Percentiles rank a stretch among this genome's conserved stretches.
Conservation (phyloP, 1,139 yeast species). For the Lodderomyces pseudojiufengensis region DNA sequence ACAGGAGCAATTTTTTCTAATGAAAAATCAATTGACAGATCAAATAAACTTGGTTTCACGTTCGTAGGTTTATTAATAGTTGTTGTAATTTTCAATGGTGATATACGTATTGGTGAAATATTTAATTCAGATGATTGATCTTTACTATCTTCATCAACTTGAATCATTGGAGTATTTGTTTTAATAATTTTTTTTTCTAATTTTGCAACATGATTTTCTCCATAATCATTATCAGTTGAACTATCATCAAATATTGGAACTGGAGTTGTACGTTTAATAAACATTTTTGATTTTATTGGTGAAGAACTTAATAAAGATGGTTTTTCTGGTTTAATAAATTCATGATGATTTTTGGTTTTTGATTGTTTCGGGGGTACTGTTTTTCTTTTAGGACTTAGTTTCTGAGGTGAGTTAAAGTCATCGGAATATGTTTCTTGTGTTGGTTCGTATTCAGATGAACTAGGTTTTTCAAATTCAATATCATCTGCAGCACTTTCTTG, state of each 20-base stretch:
- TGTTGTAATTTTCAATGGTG: slow-evolving; percentile 9
- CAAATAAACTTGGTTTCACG: slow-evolving; percentile 13
- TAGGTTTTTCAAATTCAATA: slow-evolving; percentile 1
- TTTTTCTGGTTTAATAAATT: no score
- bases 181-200: slow-evolving; percentile 8
- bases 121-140: background rate
- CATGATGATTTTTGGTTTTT: no score
- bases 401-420: no score
- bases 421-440: background rate
- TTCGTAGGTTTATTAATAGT: slow-evolving; percentile 5
- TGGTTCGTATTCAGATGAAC: background rate
- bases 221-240: slow-evolving; percentile 10
- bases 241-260: slow-evolving; percentile 7
- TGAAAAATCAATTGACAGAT: slow-evolving; percentile 12
- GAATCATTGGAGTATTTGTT: slow-evolving; percentile 5
- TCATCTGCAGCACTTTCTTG: slow-evolving; percentile 1
- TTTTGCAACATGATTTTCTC: slow-evolving; percentile 11
- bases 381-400: no score
- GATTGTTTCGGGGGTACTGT: no score
- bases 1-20: no score
- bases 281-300: slow-evolving; percentile 6
- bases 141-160: background rate
- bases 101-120: slow-evolving; percentile 2
- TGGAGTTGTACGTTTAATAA: slow-evolving; percentile 4
- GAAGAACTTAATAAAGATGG: slow-evolving; percentile 1